These are phyloP conservation scores for Tetracladium setigerum DNA, from an alignment of 495 filamentous ascomycete genomes.

Conservation along the genomic window DNA sequence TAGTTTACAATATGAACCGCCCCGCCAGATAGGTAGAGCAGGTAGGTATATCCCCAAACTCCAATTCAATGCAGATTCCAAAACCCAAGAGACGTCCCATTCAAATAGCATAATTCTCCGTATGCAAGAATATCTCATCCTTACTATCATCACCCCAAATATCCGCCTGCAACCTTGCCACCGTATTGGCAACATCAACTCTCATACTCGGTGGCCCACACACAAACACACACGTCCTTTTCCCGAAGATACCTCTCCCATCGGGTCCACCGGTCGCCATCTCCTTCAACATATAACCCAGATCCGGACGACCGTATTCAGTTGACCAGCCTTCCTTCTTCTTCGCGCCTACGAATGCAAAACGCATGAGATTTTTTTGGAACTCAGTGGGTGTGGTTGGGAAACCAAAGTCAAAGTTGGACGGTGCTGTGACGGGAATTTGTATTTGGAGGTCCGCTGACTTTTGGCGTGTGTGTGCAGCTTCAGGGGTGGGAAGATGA, in stretches of 20 bases:
- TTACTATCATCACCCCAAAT: conserved; percentile 69
- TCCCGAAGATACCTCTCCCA: conserved; percentile 60
- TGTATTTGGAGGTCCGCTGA: conserved; percentile 19
- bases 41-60: too few species aligned
- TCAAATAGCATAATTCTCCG: conserved; percentile 86
- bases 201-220: conserved; percentile 86
- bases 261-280: conserved; percentile 56
- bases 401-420: conserved; percentile 68
- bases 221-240: conserved; percentile 86
- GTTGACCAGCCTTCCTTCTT: conserved; percentile 78
- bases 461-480: conserved; percentile 43
- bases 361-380: conserved; percentile 77
- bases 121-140: conserved; percentile 91
- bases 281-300: conserved; percentile 74
- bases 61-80: neutral
- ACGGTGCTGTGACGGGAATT: conserved; percentile 27
- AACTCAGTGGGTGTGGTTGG: conserved; percentile 68
- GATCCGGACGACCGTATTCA: conserved; percentile 87
- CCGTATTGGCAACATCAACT: conserved; percentile 73
- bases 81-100: too few species aligned
- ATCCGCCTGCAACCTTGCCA: conserved; percentile 72
- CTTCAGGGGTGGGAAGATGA: conserved; percentile 29
- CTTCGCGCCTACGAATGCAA: conserved; percentile 65
- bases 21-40: too few species aligned
- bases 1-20: too few species aligned